Base-by-base conservation (phyloP, 257 asterid species). In the Verbena officinalis region DNA sequence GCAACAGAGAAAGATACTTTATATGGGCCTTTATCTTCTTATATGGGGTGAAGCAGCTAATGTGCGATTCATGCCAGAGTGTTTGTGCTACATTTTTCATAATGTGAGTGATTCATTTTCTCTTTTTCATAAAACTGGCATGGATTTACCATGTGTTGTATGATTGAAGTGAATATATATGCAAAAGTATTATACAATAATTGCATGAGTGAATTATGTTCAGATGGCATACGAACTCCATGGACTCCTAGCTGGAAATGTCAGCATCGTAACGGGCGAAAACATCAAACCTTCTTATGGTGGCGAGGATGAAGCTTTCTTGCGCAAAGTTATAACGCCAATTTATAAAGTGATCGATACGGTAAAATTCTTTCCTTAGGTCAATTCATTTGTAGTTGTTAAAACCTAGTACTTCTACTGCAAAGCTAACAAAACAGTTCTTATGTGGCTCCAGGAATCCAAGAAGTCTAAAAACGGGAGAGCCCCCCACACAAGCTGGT, bases 41-140 rank as follows among this genome's bases (percentile, higher is more conserved):
- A 88, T 94, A 62, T 94, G 99, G 99, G 99, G 99, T n/a, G 99
- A 94, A 83, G 99, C 95, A 45, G 97, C 95, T 70, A 94, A 94
- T 60, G 66, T 90, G 15, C 92, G 97, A 54, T 94, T 94, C 87
- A 83, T 94, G 89, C 99, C 99, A 13, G 99, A 94, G 89, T 94
- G 97, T 74, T 80, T 94, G 40, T 90, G 99, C 88, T 94, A 94
- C 81, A 94, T 94, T 78, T 94, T 94, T 68, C 99, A 90, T 73
- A 94, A 90, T 52, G 99, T 94, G 61, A 79, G 97, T 76, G 62
- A 44, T 70, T 77, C 69, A 15, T 67, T 76, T 60, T 36, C 11
- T 36, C 40, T 59, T 62, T 67, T 64, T 64, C 50, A 22, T n/a
- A 19, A 72, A 16, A n/a, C 51, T 63, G 19, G 31, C 57, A 42